phyloP scores from a whole-genome alignment of 176 grass and related monocot genomes.

The Phyllostachys edulis region DNA sequence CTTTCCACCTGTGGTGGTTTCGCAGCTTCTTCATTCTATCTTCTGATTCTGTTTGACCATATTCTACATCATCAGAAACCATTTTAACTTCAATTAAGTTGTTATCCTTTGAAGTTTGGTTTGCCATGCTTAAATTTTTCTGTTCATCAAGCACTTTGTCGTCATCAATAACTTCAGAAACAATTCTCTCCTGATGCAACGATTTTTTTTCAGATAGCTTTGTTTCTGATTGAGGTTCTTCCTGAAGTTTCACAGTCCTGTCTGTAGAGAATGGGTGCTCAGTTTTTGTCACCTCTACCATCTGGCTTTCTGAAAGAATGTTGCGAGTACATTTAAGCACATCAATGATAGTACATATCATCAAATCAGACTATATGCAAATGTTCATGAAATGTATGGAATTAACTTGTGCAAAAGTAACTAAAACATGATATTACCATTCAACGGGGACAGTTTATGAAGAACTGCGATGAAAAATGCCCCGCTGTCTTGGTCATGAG shows the following conservation, averaged over 20 bases:
- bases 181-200: constrained; percentile 7
- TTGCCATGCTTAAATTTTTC: constrained; percentile 1
- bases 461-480: constrained; percentile 97
- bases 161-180: constrained; percentile 35
- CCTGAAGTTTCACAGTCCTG: constrained; percentile 20
- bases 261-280: neutral
- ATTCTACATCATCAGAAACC: constrained; percentile 34
- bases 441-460: constrained; percentile 60
- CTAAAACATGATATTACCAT: constrained; percentile 45
- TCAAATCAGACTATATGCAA: constrained; percentile 7
- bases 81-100: constrained; percentile 28
- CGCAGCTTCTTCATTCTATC: constrained; percentile 31
- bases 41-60: constrained; percentile 23
- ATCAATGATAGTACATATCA: neutral
- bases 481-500: constrained; percentile 85
- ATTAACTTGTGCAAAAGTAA: neutral
- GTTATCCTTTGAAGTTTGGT: constrained; percentile 8
- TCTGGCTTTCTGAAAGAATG: constrained; percentile 44
- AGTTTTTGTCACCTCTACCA: constrained; percentile 34
- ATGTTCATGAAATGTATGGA: constrained; percentile 18
- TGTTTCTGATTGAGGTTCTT: constrained; percentile 34
- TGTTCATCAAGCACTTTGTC: constrained; percentile 19
- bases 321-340: neutral
- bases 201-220: constrained; percentile 28
- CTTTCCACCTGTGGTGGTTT: constrained; percentile 57